Conservation (phyloP, 1,139 yeast genomes). For the Blastobotrys persicus region DNA sequence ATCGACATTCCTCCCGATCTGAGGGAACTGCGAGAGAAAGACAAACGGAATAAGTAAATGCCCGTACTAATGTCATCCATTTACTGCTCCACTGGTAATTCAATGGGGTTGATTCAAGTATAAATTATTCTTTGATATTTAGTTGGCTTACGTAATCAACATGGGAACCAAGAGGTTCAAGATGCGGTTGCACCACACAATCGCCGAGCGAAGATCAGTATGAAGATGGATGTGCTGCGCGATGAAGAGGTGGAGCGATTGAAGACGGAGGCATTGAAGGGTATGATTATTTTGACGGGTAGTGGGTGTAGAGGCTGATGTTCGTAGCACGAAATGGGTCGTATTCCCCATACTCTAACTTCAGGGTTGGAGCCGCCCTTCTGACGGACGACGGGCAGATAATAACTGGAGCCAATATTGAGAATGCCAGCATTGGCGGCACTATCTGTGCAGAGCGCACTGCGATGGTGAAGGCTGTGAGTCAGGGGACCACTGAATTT, state of each 20-base stretch:
- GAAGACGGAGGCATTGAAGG: conserved; percentile 4
- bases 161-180: too few relatives aligned
- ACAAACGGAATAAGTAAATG: background rate
- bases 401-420: conserved; percentile 80
- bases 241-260: background rate
- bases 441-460: conserved; percentile 89
- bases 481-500: conserved; percentile 48
- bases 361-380: conserved; percentile 81
- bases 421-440: conserved; percentile 89
- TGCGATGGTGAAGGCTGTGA: conserved; percentile 67
- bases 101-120: background rate
- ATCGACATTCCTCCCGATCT: conserved; percentile 78
- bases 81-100: background rate
- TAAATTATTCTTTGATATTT: too few relatives aligned
- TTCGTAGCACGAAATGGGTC: conserved; percentile 41
- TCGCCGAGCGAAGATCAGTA: background rate
- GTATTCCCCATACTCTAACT: conserved; percentile 81
- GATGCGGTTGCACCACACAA: background rate
- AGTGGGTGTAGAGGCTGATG: background rate
- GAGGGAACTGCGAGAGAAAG: conserved; percentile 54
- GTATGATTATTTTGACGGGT: background rate
- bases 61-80: background rate
- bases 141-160: background rate
- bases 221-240: background rate
- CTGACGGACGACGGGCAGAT: conserved; percentile 50